Evolutionary conservation across 805 yeast species (phyloP), one percentile per base, ranked within the genome.

Genomic region (Candida michaelii): DNA sequence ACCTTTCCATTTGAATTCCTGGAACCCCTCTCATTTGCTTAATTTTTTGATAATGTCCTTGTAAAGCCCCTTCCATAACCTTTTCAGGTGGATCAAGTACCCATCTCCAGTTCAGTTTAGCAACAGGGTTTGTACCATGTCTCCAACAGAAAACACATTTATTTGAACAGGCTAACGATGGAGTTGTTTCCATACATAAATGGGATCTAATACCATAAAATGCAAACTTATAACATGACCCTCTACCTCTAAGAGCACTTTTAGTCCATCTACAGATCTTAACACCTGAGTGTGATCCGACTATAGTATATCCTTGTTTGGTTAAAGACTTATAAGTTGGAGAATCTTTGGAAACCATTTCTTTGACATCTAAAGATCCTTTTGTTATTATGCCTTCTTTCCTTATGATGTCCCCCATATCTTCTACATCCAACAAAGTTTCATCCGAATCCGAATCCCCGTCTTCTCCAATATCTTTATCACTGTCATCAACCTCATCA

Each of bases 141-240:
- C 97, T 78, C 97, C 97, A 89, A 66, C 97, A 89, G 58, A 89
- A 89, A 4, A 90, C 97, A 74, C 97, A 89, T 61, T 89, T 89
- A 59, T 89, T 89, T 4, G 97, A 88, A 63, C 97, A 89, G 6
- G 96, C 91, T 45, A 89, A 71, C 1, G 95, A 84, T 1, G 97
- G 97, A 0, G 97, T 89, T 2, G 97, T 80, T 60, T 89, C 97
- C 97, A 89, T 89, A 65, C 97, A 89, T 43, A 91, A 69, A 65
- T 91, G 97, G 2, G 95, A 85, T 47, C 76, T 80, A 53, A 89
- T 89, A 17, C 97, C 97, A 60, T 90, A 89, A 54, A 89, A 84
- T 8, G 97, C 95, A 65, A 77, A 88, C 60, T 89, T 89, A 66
- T 89, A 89, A 67, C 97, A 89, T 2, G 95, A 88, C 2, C 97